Evolutionary conservation across 805 yeast species (phyloP), one percentile per base, ranked within the genome.

Genomic region (Pichia manshurica): DNA sequence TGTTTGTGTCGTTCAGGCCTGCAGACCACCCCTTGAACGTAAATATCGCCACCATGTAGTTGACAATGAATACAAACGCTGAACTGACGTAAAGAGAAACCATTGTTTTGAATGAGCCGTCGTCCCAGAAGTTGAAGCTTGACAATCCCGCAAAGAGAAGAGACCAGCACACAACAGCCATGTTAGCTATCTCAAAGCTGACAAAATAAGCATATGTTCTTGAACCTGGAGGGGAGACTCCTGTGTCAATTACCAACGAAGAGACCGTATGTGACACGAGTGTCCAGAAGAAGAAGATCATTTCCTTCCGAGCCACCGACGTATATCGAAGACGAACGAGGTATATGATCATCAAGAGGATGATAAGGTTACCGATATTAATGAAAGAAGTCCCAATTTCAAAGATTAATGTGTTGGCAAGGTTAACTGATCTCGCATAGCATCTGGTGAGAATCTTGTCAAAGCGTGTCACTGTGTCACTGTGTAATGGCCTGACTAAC

Each of bases 81-180:
- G 87, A 71, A 1, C 78, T 55, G 3, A 73, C 43, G 50, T 87
- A 71, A 37, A 85, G 64, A 3, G 72, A 60, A 62, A 78, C 66
- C 72, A 87, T 74, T 1, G 96, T 81, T 48, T 61, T 70, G 16
- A 64, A 60, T 1, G 96, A 84, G 17, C 97, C 97, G 64, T 91
- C 99, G 64, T 90, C 97, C 95, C 96, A 93, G 32, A 90, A 67
- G 64, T 89, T 93, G 64, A 88, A 88, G 17, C 91, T 90, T 17
- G 89, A 66, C 4, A 93, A 61, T 4, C 97, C 96, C 51, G 84
- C 82, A 45, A 79, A 70, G 60, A 86, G 68, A 45, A 91, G 64
- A 36, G 84, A 66, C 71, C 82, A 72, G 59, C 95, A 85, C 31
- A 82, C 74, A 0, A 86, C 82, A 12, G 89, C 80, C 0, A 84